A percentile compares a stretch with the other conserved stretches of the same genome.
Evolutionary conservation across 176 grass and related monocot species (phyloP).

Genomic region (Oryza glumipatula): DNA sequence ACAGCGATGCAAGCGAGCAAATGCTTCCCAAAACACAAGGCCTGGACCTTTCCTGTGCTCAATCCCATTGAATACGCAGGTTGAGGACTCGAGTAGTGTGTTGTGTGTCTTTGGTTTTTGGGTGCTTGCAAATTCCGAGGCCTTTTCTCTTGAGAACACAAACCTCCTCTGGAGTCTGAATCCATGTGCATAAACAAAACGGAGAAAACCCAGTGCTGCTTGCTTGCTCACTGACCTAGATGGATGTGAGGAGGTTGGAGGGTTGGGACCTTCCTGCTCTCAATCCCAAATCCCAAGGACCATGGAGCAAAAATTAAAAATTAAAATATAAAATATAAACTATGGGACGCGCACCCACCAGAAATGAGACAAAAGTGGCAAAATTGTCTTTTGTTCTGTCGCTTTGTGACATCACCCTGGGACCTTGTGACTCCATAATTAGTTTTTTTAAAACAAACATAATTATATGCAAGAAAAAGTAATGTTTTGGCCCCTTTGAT

Average conservation of each 20-base stretch:
- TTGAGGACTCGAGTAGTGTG: not conserved
- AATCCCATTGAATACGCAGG: not conserved
- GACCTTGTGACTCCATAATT: not conserved
- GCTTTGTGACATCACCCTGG: not conserved
- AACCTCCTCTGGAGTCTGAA: conserved; percentile 29
- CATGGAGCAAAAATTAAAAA: not conserved
- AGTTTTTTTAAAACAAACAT: no score
- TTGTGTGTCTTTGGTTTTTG: conserved; percentile 19
- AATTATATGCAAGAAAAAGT: not conserved
- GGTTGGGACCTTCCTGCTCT: not conserved
- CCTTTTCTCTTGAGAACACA: conserved; percentile 22
- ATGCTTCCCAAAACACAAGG: conserved; percentile 24
- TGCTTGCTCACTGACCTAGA: not conserved
- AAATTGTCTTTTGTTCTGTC: not conserved
- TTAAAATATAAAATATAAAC: not conserved
- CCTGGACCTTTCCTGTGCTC: not conserved
- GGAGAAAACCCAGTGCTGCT: not conserved
- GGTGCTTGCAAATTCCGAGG: conserved; percentile 23
- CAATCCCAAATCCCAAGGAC: conserved; percentile 21
- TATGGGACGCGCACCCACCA: not conserved
- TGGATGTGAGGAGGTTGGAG: conserved; percentile 39
- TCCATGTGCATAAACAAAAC: conserved; percentile 41
- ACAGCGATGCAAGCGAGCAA: not conserved
- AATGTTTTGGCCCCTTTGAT: no score
- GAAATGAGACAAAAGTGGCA: not conserved